Base-by-base conservation (phyloP, 2,329 filamentous ascomycete species). In the Diplodia seriata region DNA sequence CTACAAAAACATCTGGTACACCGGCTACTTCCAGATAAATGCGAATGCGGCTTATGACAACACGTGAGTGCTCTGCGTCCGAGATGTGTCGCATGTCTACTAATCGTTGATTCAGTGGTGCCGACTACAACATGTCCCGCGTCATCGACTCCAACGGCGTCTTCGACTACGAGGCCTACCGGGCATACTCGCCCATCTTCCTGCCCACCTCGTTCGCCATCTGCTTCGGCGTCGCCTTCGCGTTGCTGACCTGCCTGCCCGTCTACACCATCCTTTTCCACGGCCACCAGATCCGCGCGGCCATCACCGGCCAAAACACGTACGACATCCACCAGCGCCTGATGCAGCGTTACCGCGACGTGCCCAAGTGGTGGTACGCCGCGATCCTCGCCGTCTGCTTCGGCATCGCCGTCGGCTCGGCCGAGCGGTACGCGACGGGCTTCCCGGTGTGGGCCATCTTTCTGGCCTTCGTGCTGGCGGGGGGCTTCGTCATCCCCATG, bases 321-420 rank as follows among this genome's bases (percentile, higher is more conserved):
- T 50, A 49, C 40, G 76, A 78, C 64, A 74, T 77, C 56, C 76
- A 78, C 66, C 74, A 76, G 72, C 74, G 72, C 47, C 68, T 78
- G 8, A 76, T 77, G 73, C 66, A 62, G 14, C 76, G 76, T 47
- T 78, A 78, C 64, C 70, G 71, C 3, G 74, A 74, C 6, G 76
- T 73, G 50, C 76, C 76, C 2, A 74, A 77, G 54, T 77, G 76
- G 76, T 78, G 76, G 76, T 78, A 77, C 54, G 82, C 86, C 74
- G 77, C 81, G 2, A 79, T 90, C 2, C 89, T 90, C 72, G 74
- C 75, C 8, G 69, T 86, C 23, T 86, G 87, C 62, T 70, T 76
- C 31, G 73, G 69, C 12, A 69, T 78, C 15, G 77, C 75, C 9
- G 71, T 78, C 15, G 73, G 71, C 4, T 71, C 73, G 1, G 70